Base-by-base conservation (phyloP, 2,329 filamentous ascomycete genomes). In the Teratosphaeria viscida region DNA sequence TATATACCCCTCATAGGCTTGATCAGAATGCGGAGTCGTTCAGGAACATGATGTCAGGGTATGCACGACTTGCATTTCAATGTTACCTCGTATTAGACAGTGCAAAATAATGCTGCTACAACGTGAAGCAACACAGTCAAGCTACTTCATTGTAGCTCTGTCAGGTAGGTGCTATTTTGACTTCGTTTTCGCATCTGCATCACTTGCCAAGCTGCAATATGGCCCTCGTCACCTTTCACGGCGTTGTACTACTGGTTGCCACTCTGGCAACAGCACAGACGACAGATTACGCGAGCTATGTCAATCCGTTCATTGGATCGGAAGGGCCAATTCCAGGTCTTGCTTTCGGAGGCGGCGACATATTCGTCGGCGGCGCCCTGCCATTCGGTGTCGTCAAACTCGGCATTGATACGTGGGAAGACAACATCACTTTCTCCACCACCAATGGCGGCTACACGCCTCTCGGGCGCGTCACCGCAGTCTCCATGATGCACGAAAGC, bases 401-500 rank as follows among this genome's bases (percentile, higher is more conserved):
- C 14, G 76, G 76, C 11, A 75, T 76, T 35, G 76, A 78, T 63
- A 72, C 76, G 2, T 68, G 66, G 54, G 70, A 70, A 53, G 60
- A 64, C n/a, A 69, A 71, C 52, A 55, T 70, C 6, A 65, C 65
- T 2, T 67, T 69, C 26, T 70, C 68, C n/a, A 75, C 76, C 43
- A 66, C 72, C 60, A 77, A 77, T 65, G 74, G 75, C 11, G 76
- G 76, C 0, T 77, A 77, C 63, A 68, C 68, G 14, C 69, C 70
- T 2, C 57, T 68, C 55, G 70, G 71, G 12, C 64, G 67, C 2
- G 68, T 69, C 29, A 67, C 66, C 2, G 67, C 83, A 29, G 60
- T 68, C 27, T 60, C 57, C 39, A 77, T 86, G 79, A 81, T 86
- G 66, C 85, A 87, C 64, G 84, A 86, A 67, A 82, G 81, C 61